These are phyloP conservation scores for Malassezia globosa DNA, from an alignment of 1,284 basidiomycete species.

Conservation along the genomic window DNA sequence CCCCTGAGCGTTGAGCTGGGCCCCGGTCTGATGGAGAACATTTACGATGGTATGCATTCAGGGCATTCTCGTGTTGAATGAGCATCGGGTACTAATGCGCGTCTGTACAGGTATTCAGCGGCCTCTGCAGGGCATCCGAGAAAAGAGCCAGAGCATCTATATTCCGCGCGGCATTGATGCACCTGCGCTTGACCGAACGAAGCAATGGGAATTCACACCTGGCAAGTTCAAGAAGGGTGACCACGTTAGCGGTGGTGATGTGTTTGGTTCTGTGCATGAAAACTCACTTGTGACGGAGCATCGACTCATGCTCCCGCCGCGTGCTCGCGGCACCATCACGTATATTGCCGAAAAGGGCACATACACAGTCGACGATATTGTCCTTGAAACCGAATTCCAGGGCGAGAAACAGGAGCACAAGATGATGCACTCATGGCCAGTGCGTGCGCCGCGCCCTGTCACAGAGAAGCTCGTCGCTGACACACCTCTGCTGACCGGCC, in stretches of 20 bases:
- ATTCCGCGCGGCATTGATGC: conserved; percentile 91
- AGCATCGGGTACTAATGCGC: conserved; percentile 8
- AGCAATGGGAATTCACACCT: conserved; percentile 96
- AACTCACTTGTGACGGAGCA: conserved; percentile 93
- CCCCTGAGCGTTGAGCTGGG: conserved; percentile 94
- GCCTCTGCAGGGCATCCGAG: conserved; percentile 71
- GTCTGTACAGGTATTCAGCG: too few species aligned
- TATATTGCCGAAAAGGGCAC: conserved; percentile 86
- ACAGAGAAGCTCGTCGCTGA: conserved; percentile 88
- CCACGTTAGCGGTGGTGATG: conserved; percentile 90
- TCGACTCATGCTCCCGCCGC: conserved; percentile 89
- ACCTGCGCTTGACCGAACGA: conserved; percentile 73
- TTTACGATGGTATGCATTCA: conserved; percentile 76
- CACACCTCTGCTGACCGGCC: conserved; percentile 84
- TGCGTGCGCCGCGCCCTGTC: conserved; percentile 89
- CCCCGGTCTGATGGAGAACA: conserved; percentile 94
- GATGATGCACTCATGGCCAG: conserved; percentile 97
- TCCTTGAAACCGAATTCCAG: conserved; percentile 94
- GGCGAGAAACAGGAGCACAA: conserved; percentile 86
- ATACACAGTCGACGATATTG: conserved; percentile 83
- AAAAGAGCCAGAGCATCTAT: conserved; percentile 93
- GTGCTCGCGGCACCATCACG: conserved; percentile 88
- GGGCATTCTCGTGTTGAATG: not conserved
- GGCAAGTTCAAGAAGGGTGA: conserved; percentile 63
- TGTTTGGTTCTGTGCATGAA: conserved; percentile 90